These are phyloP conservation scores for Lyophyllum semitale DNA, from an alignment of 768 basidiomycete genomes.

Conservation along the genomic window DNA sequence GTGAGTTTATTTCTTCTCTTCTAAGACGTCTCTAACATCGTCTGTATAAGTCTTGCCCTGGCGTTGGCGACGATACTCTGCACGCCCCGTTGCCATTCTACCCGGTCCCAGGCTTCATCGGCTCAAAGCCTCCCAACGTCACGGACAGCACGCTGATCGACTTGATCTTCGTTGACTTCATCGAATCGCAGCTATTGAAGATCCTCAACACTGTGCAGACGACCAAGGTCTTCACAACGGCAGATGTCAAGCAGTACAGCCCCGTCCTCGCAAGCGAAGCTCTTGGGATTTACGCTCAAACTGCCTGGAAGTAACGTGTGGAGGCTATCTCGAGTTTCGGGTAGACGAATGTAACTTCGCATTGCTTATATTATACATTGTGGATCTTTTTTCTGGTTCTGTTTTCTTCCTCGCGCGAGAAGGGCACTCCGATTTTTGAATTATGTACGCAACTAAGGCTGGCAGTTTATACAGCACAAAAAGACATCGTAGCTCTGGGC, in stretches of 20 bases:
- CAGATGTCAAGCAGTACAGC: constrained; percentile 47
- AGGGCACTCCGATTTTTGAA: too few relatives aligned
- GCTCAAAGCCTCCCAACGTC: constrained; percentile 53
- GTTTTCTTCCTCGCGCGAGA: too few relatives aligned
- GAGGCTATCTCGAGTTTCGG: too few relatives aligned
- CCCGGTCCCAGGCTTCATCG: constrained; percentile 57
- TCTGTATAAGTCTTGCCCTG: constrained; percentile 59
- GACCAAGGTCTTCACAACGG: constrained; percentile 45
- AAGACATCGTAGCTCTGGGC: neutral
- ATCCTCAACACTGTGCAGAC: constrained; percentile 61
- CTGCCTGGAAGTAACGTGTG: constrained; percentile 38
- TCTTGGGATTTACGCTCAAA: constrained; percentile 59
- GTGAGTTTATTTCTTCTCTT: neutral
- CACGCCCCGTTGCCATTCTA: constrained; percentile 66
- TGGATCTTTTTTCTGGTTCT: too few relatives aligned
- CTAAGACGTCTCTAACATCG: neutral
- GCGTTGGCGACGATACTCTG: constrained; percentile 70
- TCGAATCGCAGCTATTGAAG: constrained; percentile 49
- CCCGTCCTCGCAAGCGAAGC: constrained; percentile 49
- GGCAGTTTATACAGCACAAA: neutral
- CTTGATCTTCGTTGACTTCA: constrained; percentile 77
- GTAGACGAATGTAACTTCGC: too few relatives aligned
- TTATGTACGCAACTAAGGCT: too few relatives aligned
- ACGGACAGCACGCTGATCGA: constrained; percentile 58
- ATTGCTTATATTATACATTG: too few relatives aligned